Base-by-base conservation (phyloP, 2,329 filamentous ascomycete species). In the Stemphylium vesicarium region DNA sequence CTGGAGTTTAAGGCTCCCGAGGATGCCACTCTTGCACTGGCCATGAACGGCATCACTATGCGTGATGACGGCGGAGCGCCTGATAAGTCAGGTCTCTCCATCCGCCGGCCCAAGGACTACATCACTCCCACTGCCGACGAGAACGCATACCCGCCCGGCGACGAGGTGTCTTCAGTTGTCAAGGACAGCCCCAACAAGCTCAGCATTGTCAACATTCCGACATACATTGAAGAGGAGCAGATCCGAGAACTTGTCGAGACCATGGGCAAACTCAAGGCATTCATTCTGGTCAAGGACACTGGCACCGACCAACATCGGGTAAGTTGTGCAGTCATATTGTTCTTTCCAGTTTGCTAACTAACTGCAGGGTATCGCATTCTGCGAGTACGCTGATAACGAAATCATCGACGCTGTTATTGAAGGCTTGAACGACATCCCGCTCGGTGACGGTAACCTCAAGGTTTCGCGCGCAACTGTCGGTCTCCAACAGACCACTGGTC, bases 121-220 rank as follows among this genome's bases (percentile, higher is more conserved):
- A 96, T 98, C 66, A 92, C 96, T 48, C 94, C 94, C 9, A 88
- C 90, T 12, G 51, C 62, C n/a, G 66, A 69, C 24, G 82, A 90
- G 22, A 83, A 85, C 39, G 84, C 88, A 36, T 88, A 89, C 66
- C 87, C 93, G 68, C 52, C 52, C 15, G 87, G 89, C 33, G 91
- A 91, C 4, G 85, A 90, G 1, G 83, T 97, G 33, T 90, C 92
- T 2, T 89, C 84, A 59, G 80, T 91, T 16, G 95, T 99, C 13
- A 86, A 92, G 9, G 95, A 99, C 73, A 96, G 92, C 3, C 89
- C 92, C 15, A 92, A 96, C 81, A 99, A 99, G 81, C 89, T 99
- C 64, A 91, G 91, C 76, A 88, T 99, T 64, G 87, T 91, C 44
- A 96, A 96, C 71, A 89, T 99, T 51, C 93, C 95, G 0, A 78